Base-by-base conservation (phyloP, 441 rosid species). In the Erysimum cheiri region DNA sequence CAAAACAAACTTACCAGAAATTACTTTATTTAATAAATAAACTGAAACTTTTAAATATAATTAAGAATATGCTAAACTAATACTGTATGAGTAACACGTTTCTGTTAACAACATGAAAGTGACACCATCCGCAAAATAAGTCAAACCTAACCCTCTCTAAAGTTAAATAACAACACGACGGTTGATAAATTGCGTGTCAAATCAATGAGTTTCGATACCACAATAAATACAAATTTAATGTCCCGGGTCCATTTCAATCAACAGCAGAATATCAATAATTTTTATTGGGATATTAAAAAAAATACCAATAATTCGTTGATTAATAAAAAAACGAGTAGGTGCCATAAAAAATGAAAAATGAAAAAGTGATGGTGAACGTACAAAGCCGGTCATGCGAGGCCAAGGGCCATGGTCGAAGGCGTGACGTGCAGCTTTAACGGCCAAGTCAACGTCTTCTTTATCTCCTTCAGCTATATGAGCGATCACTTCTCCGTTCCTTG, bases 361-460 rank as follows among this genome's bases (percentile, higher is more conserved):
- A 14, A 17, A 19, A 41, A 4, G n/a, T 1, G 52, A 60, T 4
- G 24, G 26, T n/a, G 12, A 43, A 70, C 96, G 12, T 80, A 88
- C 97, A 39, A 48, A 61, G 49, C 96, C 96, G 29, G 89, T 44
- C 64, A 89, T 47, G 65, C 97, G 94, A 6, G 98, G 95, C 97
- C 98, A 91, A 6, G 91, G 92, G 7, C 98, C 98, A 54, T 80
- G 53, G 47, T 93, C 96, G 46, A 93, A 91, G 26, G 97, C 96
- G 4, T 74, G 72, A 28, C 96, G 97, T 2, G 98, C 97, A 19
- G 94, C 91, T 52, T 74, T 78, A 29, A 91, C 98, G 3, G 93
- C 98, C 76, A 82, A 71, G 70, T 93, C 90, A 24, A 91, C 58
- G 49, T 93, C 98, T 48, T 82, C 96, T 60, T 72, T 78, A 11